Evolutionary conservation across 1,139 yeast genomes (phyloP).

Genomic region (Lipomyces yarrowii): DNA sequence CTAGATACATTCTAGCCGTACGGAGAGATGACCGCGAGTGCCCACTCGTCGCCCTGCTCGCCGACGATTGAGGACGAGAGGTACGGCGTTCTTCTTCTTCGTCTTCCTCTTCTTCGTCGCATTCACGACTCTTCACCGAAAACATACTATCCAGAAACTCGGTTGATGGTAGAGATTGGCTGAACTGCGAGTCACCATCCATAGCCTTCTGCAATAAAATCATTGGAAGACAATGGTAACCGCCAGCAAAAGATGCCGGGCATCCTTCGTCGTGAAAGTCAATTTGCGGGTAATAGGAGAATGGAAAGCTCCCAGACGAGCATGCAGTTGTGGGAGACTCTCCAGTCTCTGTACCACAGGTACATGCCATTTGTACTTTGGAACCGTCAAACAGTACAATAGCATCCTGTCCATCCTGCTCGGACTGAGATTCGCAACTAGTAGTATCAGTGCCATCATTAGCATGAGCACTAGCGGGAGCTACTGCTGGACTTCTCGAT

Average conservation of each 20-base stretch:
- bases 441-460: neutral
- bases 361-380: neutral
- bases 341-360: neutral
- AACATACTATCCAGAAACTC: conserved; percentile 3
- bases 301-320: conserved; percentile 3
- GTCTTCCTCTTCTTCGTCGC: neutral
- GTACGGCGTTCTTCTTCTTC: neutral
- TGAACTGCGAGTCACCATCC: neutral
- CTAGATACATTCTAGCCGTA: neutral
- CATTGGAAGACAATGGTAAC: neutral
- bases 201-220: neutral
- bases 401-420: neutral
- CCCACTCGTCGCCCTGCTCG: neutral
- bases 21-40: neutral
- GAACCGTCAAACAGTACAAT: conserved; percentile 1
- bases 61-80: neutral
- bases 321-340: conserved; percentile 1
- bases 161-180: conserved; percentile 1
- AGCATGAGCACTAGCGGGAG: neutral
- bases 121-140: neutral
- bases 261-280: neutral
- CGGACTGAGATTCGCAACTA: neutral
- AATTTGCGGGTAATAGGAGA: neutral
- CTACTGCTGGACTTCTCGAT: neutral
- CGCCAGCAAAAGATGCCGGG: neutral